A percentile compares a stretch with the other conserved stretches of the same genome.
These are phyloP conservation scores for Heliamphora exappendiculata DNA, from an alignment of 148 eudicot species.

Conservation along the genomic window DNA sequence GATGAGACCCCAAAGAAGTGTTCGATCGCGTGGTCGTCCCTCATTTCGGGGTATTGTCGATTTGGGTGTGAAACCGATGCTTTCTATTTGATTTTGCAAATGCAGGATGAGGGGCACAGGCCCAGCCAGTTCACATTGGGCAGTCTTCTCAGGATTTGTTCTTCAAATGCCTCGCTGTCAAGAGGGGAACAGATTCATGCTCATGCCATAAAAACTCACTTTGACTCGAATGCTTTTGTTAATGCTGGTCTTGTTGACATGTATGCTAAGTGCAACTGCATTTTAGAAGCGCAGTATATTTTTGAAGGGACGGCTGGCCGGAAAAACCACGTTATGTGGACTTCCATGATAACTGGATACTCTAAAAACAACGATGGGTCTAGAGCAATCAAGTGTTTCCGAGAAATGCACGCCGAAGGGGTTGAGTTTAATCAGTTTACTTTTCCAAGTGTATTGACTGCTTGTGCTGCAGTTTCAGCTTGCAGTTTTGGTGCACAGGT, in stretches of 20 bases:
- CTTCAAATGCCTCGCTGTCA: conserved; percentile 38
- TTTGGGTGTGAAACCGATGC: conserved; percentile 41
- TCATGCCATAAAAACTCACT: conserved; percentile 38
- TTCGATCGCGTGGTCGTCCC: conserved; percentile 67
- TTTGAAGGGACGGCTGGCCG: conserved; percentile 31
- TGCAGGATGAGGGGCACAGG: conserved; percentile 49
- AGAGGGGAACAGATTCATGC: conserved; percentile 62
- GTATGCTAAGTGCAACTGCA: conserved; percentile 59
- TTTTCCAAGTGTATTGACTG: conserved; percentile 59
- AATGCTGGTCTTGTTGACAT: conserved; percentile 67
- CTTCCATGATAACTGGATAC: conserved; percentile 75
- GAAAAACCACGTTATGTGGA: conserved; percentile 67
- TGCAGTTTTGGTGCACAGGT: conserved; percentile 49
- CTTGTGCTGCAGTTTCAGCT: conserved; percentile 38
- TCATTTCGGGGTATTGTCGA: conserved; percentile 65
- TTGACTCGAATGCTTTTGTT: conserved; percentile 39
- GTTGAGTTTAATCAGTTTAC: conserved; percentile 60
- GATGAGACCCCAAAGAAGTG: conserved; percentile 50
- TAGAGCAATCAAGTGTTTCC: conserved; percentile 46
- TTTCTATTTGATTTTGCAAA: conserved; percentile 44
- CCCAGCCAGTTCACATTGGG: conserved; percentile 65
- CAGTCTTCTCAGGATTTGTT: conserved; percentile 57
- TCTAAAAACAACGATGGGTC: conserved; percentile 44
- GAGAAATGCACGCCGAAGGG: conserved; percentile 50
- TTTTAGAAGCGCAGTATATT: conserved; percentile 49